phyloP scores from a whole-genome alignment of 2,329 filamentous ascomycete genomes.

The Colletotrichum sp. region DNA sequence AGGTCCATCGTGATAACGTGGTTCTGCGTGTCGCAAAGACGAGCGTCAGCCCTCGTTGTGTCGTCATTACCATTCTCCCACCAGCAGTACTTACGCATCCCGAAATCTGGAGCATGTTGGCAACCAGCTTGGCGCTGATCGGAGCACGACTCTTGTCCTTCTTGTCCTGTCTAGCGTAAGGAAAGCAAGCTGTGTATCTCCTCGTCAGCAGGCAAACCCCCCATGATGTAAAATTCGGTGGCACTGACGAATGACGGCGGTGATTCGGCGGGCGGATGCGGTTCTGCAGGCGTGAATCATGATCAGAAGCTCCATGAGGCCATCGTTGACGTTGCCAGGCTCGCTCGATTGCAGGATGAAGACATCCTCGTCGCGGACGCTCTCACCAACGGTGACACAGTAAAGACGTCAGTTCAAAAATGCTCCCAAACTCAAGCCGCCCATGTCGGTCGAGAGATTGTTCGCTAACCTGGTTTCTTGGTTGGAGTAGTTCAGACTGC shows the following conservation, averaged over 20 bases:
- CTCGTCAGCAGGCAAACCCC: background rate
- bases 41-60: background rate
- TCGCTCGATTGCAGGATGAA: slow-evolving; percentile 91
- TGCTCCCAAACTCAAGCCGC: background rate
- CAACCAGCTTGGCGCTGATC: slow-evolving; percentile 87
- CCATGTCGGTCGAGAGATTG: background rate
- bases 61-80: background rate
- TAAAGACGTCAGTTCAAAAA: slow-evolving; percentile 14
- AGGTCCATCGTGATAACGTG: slow-evolving; percentile 84
- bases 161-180: slow-evolving; percentile 90
- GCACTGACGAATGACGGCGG: slow-evolving; percentile 67
- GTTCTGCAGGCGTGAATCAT: slow-evolving; percentile 84
- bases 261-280: slow-evolving; percentile 75
- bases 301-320: slow-evolving; percentile 90
- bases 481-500: slow-evolving; percentile 74
- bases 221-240: background rate
- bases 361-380: slow-evolving; percentile 80
- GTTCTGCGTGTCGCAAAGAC: background rate
- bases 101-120: slow-evolving; percentile 89
- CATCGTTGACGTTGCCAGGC: slow-evolving; percentile 90
- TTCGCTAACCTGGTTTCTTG: slow-evolving; percentile 60
- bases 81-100: slow-evolving; percentile 57
- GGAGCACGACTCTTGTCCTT: slow-evolving; percentile 85
- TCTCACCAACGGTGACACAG: slow-evolving; percentile 86
- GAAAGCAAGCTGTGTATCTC: slow-evolving; percentile 71